These are phyloP conservation scores for Backusella tuberculispora DNA, from an alignment of 192 early-diverging fungal species.

Conservation along the genomic window DNA sequence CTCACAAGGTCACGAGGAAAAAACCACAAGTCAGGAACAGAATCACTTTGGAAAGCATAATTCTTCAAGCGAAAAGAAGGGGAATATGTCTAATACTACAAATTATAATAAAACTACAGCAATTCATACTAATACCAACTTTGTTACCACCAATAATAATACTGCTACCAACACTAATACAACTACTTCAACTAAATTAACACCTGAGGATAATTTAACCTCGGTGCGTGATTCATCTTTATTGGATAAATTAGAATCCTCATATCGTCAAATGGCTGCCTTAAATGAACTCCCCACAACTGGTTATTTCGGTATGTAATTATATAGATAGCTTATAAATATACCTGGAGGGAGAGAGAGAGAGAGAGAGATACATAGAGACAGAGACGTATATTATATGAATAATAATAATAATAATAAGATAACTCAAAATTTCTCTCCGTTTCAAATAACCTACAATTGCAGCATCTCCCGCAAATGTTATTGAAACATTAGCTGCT, in stretches of 20 bases:
- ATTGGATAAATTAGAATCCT: conserved; percentile 36
- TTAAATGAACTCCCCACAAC: conserved; percentile 7
- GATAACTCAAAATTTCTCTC: neutral
- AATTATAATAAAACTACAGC: neutral
- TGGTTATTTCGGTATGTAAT: conserved; percentile 30
- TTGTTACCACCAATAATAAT: neutral
- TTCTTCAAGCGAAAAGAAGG: neutral
- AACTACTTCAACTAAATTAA: neutral
- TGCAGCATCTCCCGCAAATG: neutral
- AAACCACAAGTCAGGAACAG: neutral
- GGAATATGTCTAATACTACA: neutral
- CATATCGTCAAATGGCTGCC: conserved; percentile 15
- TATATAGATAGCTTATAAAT: neutral
- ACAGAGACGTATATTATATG: neutral
- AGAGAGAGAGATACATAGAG: neutral
- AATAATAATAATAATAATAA: conserved; percentile 23
- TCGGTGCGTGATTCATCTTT: conserved; percentile 29
- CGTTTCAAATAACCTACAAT: neutral
- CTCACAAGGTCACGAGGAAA: conserved; percentile 23
- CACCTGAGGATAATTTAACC: conserved; percentile 36
- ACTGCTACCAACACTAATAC: too few species aligned
- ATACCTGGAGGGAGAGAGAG: neutral
- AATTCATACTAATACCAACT: neutral
- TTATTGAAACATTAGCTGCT: neutral
- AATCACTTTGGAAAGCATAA: neutral